Evolutionary conservation across 1,139 yeast genomes (phyloP), one percentile per base, ranked within the genome.

Genomic region (Kodamaea anthophila): DNA sequence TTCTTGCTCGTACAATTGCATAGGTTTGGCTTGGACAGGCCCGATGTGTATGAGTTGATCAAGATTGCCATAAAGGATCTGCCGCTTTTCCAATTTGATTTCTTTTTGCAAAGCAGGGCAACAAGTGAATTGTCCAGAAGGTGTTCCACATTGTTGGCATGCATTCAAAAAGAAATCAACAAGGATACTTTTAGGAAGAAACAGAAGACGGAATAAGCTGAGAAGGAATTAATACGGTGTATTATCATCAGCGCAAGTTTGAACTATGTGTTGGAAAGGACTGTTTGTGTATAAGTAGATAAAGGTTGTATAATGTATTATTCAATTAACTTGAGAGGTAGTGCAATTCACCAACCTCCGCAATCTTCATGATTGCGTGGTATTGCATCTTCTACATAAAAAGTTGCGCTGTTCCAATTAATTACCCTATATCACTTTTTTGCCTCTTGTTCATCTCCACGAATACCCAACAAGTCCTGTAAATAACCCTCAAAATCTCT

Each of bases 101-200:
- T 74, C 46, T 82, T 79, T 56, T 65, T 82, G 44, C 85, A 77
- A 42, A 74, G 83, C 35, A 65, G 91, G 50, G 74, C 74, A 14
- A 58, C 76, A 0, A 60, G 72, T 5, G 93, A 82, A 49, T 55
- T 82, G 24, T 65, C 77, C 9, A 71, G 91, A 58, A 65, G 94
- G 44, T 75, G 85, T 37, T 68, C 68, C 31, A 78, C 88, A 1
- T 57, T 83, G 39, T 55, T 82, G 33, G 75, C 74, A 6, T 76
- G 85, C 48, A 61, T 82, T 21, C 66, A 75, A 35, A 77, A 72
- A 46, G 93, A 82, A 47, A 65, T 74, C 30, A 42, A 47, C 34
- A 44, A 58, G n/a, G 43, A 42, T 12, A 32, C 37, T 8, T 34
- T 31, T 19, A 15, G 15, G 4, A 9, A 5, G 12, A 24, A 24